Evolutionary conservation across 768 basidiomycete species (phyloP), one percentile per base, ranked within the genome.

Genomic region (Calocera viscosa): DNA sequence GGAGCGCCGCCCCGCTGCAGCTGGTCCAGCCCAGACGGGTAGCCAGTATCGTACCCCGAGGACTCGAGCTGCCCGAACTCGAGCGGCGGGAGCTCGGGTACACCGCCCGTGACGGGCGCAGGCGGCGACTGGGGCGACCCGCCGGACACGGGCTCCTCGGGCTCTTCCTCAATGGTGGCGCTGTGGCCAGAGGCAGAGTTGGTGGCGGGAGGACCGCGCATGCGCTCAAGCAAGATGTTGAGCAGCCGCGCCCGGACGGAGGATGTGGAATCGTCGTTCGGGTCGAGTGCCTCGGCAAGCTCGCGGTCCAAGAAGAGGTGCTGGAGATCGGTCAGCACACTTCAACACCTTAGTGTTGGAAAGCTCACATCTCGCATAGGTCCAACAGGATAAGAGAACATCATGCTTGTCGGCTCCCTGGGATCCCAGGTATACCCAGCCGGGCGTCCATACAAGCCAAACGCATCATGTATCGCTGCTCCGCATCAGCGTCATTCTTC

Each of bases 321-420:
- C 90, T 94, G 67, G 10, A 67, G 39, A 49, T 39, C 34, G 41
- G 71, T 76, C 47, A 74, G 72, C 69, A 40, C 30, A 26, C 17
- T 28, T 49, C 24, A 64, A 24, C 35, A 26, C 19, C 12, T 11
- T n/a, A 33, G 24, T n/a, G 40, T 10, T 40, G n/a, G 49, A 24
- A 66, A 34, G 79, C 90, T 70, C 73, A 95, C 94, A 74, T 93
- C 89, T 76, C 86, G 88, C 67, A 84, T 78, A 2, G 88, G 84
- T 0, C 92, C 94, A 63, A 91, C 86, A 7, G 95, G 94, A 74
- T 97, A 96, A 0, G 86, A 92, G 75, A 94, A 98, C 87, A 97
- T 94, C 76, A 95, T 82, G 11, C 90, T 91, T 8, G 75, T 74
- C 0, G 86, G 83, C 74, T 95, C 86, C 16, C 88, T 83, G 65